phyloP scores from a whole-genome alignment of 2,329 filamentous ascomycete genomes.

The Camillea tinctor region DNA sequence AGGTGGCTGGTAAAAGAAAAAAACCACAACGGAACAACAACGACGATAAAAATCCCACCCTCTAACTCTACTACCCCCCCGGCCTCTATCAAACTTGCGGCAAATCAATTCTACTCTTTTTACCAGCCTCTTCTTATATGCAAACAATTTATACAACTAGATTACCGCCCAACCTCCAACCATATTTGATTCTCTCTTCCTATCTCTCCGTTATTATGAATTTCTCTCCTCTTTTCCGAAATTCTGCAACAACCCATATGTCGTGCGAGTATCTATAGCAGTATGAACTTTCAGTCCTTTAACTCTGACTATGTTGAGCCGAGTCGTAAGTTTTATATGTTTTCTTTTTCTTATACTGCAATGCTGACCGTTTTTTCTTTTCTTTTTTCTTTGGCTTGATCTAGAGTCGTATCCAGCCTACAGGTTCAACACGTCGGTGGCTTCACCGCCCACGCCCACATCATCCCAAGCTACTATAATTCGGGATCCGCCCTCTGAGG shows the following conservation, averaged over 20 bases:
- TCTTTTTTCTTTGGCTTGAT: not conserved
- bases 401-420: slow-evolving; percentile 21
- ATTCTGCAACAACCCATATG: slow-evolving; percentile 13
- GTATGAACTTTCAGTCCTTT: slow-evolving; percentile 24
- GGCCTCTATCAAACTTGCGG: too few species aligned
- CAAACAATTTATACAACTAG: slow-evolving; percentile 8
- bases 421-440: slow-evolving; percentile 15
- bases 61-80: too few species aligned
- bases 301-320: slow-evolving; percentile 17
- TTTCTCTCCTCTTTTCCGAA: slow-evolving; percentile 5
- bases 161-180: slow-evolving; percentile 16
- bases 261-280: slow-evolving; percentile 12
- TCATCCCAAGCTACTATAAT: slow-evolving; percentile 29
- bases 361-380: slow-evolving; percentile 3
- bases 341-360: not conserved
- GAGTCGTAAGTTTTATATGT: slow-evolving; percentile 21
- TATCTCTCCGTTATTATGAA: slow-evolving; percentile 16
- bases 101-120: not conserved
- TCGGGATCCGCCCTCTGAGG: slow-evolving; percentile 18
- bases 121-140: slow-evolving; percentile 19
- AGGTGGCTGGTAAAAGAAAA: too few species aligned
- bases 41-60: too few species aligned
- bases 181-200: slow-evolving; percentile 16
- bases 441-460: slow-evolving; percentile 19
- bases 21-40: too few species aligned